Base-by-base conservation (phyloP, 345 rosid genomes). In the Reutealis trisperma region DNA sequence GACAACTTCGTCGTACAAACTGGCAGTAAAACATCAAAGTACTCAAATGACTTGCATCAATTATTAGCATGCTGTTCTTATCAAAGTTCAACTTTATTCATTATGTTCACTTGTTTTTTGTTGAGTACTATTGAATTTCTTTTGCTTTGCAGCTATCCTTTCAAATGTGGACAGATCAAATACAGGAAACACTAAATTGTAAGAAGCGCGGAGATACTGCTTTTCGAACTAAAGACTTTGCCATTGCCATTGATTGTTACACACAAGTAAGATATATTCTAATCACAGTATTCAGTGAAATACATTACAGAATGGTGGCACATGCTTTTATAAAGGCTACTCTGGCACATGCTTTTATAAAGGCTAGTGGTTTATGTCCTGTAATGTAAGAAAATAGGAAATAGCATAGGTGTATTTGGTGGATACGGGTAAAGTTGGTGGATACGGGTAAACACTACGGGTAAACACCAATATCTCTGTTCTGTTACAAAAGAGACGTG, bases 141-240 rank as follows among this genome's bases (percentile, higher is more conserved):
- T 15, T 68, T 75, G 52, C 42, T 69, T 80, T 73, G 81, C 83
- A 86, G 88, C 79, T 86, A 24, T 86, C 88, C 70, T 96, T 96
- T 76, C 99, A 96, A 87, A 86, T 93, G 97, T 96, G 99, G 99
- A 91, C 99, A 75, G 87, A 83, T 83, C 93, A 86, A 81, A 89
- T 95, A 97, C 99, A 96, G 87, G 98, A 96, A 81, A 90, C 97
- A 30, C 83, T 84, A 78, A 94, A 93, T 67, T 89, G 92, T 73
- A 96, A 92, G 92, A 93, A 91, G 34, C 80, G 70, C n/a, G 88
- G 86, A 1, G 88, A 86, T 57, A 34, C 65, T 74, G 80, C 83
- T 63, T 86, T 86, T 69, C 78, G 83, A 42, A 79, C 83, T 10
- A 86, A 86, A 66, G 88, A 86, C 49, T 83, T 83, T 57, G 63